phyloP scores from a whole-genome alignment of 345 rosid species.

The Physaria fendleri region DNA sequence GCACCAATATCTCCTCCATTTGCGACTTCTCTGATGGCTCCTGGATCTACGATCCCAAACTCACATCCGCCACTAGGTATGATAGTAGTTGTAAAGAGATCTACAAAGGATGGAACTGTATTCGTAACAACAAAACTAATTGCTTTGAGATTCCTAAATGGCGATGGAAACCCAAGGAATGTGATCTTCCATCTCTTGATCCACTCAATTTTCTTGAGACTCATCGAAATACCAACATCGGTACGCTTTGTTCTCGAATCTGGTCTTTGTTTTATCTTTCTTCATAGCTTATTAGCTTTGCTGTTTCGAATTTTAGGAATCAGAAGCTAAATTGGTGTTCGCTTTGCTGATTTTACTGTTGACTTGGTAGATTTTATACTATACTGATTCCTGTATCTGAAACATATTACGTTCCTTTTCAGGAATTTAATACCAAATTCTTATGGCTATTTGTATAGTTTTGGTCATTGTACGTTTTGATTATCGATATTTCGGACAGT shows the following conservation, averaged over 20 bases:
- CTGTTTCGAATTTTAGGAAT: not conserved
- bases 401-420: not conserved
- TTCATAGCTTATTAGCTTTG: not conserved
- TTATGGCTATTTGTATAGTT: not conserved
- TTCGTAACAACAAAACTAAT: slow-evolving; percentile 60
- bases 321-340: not conserved
- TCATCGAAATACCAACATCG: slow-evolving; percentile 59
- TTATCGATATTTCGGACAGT: slow-evolving; percentile 31
- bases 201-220: slow-evolving; percentile 46
- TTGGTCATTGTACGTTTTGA: not conserved
- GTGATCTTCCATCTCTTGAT: slow-evolving; percentile 60
- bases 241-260: slow-evolving; percentile 32
- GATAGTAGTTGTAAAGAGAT: slow-evolving; percentile 75
- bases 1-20: not conserved
- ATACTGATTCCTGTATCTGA: not conserved
- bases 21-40: slow-evolving; percentile 71
- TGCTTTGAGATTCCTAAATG: slow-evolving; percentile 53
- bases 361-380: not conserved
- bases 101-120: slow-evolving; percentile 93
- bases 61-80: slow-evolving; percentile 35
- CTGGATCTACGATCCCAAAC: slow-evolving; percentile 62
- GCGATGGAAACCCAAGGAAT: slow-evolving; percentile 77
- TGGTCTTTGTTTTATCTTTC: not conserved
- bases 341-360: no score
- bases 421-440: not conserved